A percentile compares a stretch with the other conserved stretches of the same genome.
phyloP scores from a whole-genome alignment of 1,284 basidiomycete species.

The Sanghuangporus baumii region DNA sequence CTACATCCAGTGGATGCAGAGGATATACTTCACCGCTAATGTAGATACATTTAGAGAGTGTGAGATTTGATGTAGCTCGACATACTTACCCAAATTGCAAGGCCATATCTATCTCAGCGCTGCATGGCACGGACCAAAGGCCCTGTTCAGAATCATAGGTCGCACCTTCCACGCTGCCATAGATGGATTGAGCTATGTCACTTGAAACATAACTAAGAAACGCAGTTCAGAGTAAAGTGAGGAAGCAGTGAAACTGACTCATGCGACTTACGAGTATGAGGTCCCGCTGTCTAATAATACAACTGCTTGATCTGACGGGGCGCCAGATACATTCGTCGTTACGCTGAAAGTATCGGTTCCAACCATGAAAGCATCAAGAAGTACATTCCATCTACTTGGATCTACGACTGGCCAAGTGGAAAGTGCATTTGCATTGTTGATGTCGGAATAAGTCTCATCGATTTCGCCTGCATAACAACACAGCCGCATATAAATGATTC shows the following conservation, averaged over 20 bases:
- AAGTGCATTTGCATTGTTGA: slow-evolving; percentile 50
- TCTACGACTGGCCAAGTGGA: slow-evolving; percentile 60
- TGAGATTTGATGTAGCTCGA: neutral
- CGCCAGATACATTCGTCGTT: slow-evolving; percentile 47
- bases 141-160: slow-evolving; percentile 41
- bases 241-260: slow-evolving; percentile 10
- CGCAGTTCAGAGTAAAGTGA: neutral
- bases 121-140: slow-evolving; percentile 67
- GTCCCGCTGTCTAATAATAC: slow-evolving; percentile 72
- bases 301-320: slow-evolving; percentile 62
- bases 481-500: slow-evolving; percentile 1
- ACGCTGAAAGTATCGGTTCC: slow-evolving; percentile 45
- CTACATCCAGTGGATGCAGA: slow-evolving; percentile 70
- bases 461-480: slow-evolving; percentile 47
- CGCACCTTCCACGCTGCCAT: slow-evolving; percentile 55
- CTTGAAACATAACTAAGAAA: slow-evolving; percentile 53
- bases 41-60: slow-evolving; percentile 10
- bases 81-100: slow-evolving; percentile 61
- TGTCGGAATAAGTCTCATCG: slow-evolving; percentile 51
- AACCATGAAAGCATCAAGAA: slow-evolving; percentile 64
- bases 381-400: slow-evolving; percentile 68
- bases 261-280: slow-evolving; percentile 59
- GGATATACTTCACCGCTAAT: slow-evolving; percentile 60
- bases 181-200: slow-evolving; percentile 60
- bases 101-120: slow-evolving; percentile 66